These are phyloP conservation scores for Gymnopilus dilepis DNA, from an alignment of 768 basidiomycete species.

Conservation along the genomic window DNA sequence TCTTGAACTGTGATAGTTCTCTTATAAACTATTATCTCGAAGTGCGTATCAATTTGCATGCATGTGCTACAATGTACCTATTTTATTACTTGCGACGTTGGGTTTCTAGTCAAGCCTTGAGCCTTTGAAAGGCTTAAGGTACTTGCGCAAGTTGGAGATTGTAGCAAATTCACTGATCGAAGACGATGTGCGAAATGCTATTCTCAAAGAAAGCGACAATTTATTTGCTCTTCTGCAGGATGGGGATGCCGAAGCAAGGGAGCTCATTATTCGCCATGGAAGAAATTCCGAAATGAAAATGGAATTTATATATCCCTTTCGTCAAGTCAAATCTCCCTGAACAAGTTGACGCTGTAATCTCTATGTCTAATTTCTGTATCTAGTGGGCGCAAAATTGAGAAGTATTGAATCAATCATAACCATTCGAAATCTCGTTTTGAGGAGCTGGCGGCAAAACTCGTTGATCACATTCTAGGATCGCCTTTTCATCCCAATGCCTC, in stretches of 20 bases:
- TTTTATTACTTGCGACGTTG: neutral
- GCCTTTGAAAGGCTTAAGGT: neutral
- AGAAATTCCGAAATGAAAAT: neutral
- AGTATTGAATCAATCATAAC: too few relatives aligned
- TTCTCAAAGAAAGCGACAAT: neutral
- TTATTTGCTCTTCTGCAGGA: neutral
- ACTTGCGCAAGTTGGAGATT: neutral
- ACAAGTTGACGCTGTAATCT: neutral
- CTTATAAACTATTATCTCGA: neutral
- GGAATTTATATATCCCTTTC: neutral
- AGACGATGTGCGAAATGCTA: neutral
- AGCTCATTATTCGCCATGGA: neutral
- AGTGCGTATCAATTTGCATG: neutral
- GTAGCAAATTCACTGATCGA: neutral
- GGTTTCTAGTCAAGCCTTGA: neutral
- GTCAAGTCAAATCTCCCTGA: neutral
- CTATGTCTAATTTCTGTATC: too few relatives aligned
- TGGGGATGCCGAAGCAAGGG: neutral
- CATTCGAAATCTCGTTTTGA: too few relatives aligned
- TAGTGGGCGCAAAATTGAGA: too few relatives aligned
- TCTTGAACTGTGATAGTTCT: neutral
- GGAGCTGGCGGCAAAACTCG: too few relatives aligned
- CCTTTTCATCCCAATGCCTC: conserved; percentile 39
- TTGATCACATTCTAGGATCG: too few relatives aligned
- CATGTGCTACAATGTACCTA: too few relatives aligned